phyloP scores from a whole-genome alignment of 2,329 filamentous ascomycete genomes.

The Hymenoscyphus fructigenus region DNA sequence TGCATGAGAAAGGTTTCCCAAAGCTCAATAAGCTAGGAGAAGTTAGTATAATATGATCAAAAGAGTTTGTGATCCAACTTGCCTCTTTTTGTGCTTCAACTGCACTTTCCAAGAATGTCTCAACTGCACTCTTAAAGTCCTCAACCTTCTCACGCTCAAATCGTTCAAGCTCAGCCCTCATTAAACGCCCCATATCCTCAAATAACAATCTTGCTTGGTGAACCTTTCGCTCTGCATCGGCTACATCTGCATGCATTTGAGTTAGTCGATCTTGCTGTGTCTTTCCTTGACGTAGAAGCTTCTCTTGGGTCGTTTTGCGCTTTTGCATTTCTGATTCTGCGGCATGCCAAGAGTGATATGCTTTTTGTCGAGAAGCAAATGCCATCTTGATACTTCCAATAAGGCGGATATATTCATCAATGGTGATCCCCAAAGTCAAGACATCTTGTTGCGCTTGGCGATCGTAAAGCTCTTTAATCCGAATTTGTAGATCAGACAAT shows the following conservation, averaged over 20 bases:
- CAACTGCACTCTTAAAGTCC: slow-evolving; percentile 96
- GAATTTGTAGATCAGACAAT: slow-evolving; percentile 88
- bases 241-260: slow-evolving; percentile 88
- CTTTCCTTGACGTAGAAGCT: slow-evolving; percentile 89
- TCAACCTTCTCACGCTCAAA: slow-evolving; percentile 98
- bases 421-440: slow-evolving; percentile 92
- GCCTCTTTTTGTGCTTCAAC: slow-evolving; percentile 82
- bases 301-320: slow-evolving; percentile 85
- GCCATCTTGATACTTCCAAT: slow-evolving; percentile 95
- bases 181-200: slow-evolving; percentile 94
- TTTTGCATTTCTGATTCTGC: slow-evolving; percentile 91
- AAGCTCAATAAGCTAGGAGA: slow-evolving; percentile 67
- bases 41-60: slow-evolving; percentile 38
- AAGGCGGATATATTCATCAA: slow-evolving; percentile 95
- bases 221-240: slow-evolving; percentile 90
- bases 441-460: slow-evolving; percentile 97
- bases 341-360: slow-evolving; percentile 89
- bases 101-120: slow-evolving; percentile 95
- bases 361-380: slow-evolving; percentile 89
- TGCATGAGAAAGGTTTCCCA: slow-evolving; percentile 99
- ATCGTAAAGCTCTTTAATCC: slow-evolving; percentile 92
- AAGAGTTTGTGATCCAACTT: slow-evolving; percentile 39
- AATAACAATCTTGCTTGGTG: slow-evolving; percentile 88
- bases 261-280: slow-evolving; percentile 94
- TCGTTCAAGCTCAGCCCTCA: slow-evolving; percentile 86